These are phyloP conservation scores for Colletotrichum aenigma DNA, from an alignment of 2,329 filamentous ascomycete genomes.

Conservation along the genomic window DNA sequence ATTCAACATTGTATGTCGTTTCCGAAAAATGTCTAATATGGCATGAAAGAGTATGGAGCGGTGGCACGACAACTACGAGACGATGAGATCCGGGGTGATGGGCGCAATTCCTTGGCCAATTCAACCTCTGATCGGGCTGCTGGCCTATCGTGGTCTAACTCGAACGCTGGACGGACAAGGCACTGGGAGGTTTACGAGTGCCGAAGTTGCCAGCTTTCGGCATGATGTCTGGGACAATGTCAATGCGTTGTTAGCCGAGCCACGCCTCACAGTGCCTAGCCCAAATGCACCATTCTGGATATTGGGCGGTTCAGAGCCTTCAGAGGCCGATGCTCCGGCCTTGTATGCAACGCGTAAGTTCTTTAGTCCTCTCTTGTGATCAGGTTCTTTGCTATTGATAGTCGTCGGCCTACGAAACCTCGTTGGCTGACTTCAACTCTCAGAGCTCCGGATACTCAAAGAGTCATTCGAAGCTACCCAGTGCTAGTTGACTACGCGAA, in stretches of 20 bases:
- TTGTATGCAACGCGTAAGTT: constrained; percentile 60
- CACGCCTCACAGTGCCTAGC: constrained; percentile 25
- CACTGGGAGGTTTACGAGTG: constrained; percentile 50
- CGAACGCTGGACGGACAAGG: constrained; percentile 61
- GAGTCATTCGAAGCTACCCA: neutral
- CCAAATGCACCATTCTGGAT: constrained; percentile 56
- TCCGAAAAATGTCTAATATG: neutral
- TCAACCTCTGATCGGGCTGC: constrained; percentile 52
- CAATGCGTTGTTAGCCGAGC: constrained; percentile 45
- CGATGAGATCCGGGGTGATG: constrained; percentile 59
- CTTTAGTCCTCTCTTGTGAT: neutral
- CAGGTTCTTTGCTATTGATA: neutral
- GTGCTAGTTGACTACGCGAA: neutral
- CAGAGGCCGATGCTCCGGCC: constrained; percentile 61
- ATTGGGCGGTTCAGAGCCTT: constrained; percentile 55
- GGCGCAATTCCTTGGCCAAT: constrained; percentile 54
- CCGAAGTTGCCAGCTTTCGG: constrained; percentile 51
- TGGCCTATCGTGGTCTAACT: constrained; percentile 48
- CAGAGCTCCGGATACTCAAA: neutral
- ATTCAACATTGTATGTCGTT: neutral
- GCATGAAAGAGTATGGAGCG: constrained; percentile 50
- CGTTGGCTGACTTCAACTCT: neutral
- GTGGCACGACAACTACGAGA: constrained; percentile 64
- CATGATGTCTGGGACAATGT: constrained; percentile 60
- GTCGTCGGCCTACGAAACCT: neutral